phyloP scores from a whole-genome alignment of 2,329 filamentous ascomycete genomes.

The Botrytis fragariae region DNA sequence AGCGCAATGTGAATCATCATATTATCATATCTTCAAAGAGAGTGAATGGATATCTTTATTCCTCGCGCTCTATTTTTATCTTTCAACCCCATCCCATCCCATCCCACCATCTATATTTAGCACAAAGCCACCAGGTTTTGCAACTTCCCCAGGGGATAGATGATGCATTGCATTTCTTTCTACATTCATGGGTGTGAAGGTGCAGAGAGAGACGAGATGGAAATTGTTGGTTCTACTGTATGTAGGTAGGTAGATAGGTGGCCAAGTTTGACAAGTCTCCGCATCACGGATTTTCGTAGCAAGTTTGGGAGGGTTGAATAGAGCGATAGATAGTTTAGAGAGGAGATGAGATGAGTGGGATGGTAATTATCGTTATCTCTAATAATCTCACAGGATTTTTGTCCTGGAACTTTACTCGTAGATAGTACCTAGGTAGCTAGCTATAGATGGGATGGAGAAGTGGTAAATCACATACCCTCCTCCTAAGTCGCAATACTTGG shows the following conservation, averaged over 20 bases:
- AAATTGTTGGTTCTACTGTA: neutral
- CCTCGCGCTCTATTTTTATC: neutral
- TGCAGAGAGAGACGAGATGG: neutral
- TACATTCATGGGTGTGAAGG: neutral
- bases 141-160: fast-evolving
- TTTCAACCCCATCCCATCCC: neutral
- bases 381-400: neutral
- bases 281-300: fast-evolving
- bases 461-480: neutral
- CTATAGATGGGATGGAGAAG: neutral
- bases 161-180: neutral
- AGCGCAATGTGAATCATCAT: no score
- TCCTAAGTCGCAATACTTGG: neutral
- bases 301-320: neutral
- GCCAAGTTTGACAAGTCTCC: fast-evolving
- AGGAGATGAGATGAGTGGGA: no score
- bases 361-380: no score
- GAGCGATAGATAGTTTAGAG: no score
- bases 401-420: neutral
- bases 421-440: no score
- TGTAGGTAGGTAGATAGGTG: neutral
- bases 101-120: neutral
- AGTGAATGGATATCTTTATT: neutral
- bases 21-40: no score
- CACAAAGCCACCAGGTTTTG: neutral